Conservation (phyloP, 1,284 basidiomycete genomes). For the Polyporus tsugae region DNA sequence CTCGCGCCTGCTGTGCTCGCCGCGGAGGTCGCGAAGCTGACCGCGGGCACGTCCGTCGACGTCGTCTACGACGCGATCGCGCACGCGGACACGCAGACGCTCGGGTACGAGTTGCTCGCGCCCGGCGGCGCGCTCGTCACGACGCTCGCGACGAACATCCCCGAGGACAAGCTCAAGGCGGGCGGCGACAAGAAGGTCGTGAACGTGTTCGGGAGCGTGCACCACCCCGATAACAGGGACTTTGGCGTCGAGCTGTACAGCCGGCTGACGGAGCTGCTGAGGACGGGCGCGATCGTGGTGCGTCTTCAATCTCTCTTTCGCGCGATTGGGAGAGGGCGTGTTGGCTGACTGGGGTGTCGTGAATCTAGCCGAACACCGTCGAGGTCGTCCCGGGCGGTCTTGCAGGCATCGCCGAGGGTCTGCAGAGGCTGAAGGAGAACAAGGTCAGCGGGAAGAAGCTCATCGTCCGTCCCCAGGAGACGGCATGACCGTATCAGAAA, state of each 20-base stretch:
- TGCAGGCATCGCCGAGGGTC: constrained; percentile 50
- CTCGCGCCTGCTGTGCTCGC: constrained; percentile 50
- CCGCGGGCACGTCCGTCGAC: constrained; percentile 37
- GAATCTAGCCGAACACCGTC: constrained; percentile 37
- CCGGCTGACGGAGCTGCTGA: constrained; percentile 18
- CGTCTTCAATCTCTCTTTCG: not conserved
- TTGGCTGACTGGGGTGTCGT: not conserved
- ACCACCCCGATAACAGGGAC: constrained; percentile 9
- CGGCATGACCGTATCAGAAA: constrained; percentile 21
- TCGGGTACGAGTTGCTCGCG: constrained; percentile 40
- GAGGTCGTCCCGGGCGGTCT: constrained; percentile 58
- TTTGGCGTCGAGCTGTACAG: constrained; percentile 18
- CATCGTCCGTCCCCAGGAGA: constrained; percentile 56
- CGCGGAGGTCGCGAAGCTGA: constrained; percentile 36
- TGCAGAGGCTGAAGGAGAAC: constrained; percentile 49
- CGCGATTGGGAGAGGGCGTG: no score
- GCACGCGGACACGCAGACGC: constrained; percentile 25
- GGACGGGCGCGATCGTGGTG: constrained; percentile 14
- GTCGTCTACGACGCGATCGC: constrained; percentile 50
- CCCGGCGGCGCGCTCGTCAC: constrained; percentile 37
- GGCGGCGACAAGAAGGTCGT: constrained; percentile 24
- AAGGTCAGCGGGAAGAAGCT: constrained; percentile 60
- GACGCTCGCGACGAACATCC: constrained; percentile 21
- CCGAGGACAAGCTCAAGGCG: constrained; percentile 20
- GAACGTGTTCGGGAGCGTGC: constrained; percentile 12